These are phyloP conservation scores for Gaillardinia entomophila DNA, from an alignment of 805 yeast species.

Conservation along the genomic window DNA sequence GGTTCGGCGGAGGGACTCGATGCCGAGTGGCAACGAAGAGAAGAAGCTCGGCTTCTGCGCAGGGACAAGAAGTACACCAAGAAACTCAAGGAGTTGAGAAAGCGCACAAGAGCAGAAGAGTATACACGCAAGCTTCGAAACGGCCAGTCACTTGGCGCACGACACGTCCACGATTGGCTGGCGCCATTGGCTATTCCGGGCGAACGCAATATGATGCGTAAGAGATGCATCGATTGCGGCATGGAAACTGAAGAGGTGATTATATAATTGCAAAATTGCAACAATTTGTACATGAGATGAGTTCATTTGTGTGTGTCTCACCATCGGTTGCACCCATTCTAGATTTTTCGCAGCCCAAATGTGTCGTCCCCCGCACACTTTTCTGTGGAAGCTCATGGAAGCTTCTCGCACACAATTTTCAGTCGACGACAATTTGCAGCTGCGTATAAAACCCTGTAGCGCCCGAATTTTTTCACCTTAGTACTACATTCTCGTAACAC, in stretches of 20 bases:
- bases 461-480: constrained; percentile 4
- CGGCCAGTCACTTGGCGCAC: constrained; percentile 46
- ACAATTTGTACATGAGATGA: too few species aligned
- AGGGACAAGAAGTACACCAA: constrained; percentile 74
- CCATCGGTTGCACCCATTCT: too few species aligned
- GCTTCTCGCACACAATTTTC: constrained; percentile 11
- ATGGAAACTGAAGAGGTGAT: constrained; percentile 75
- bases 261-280: too few species aligned
- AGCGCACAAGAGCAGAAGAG: constrained; percentile 88
- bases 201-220: constrained; percentile 33
- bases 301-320: too few species aligned
- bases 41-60: constrained; percentile 61
- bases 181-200: constrained; percentile 37
- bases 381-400: constrained; percentile 40
- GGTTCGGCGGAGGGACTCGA: constrained; percentile 85
- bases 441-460: constrained; percentile 1
- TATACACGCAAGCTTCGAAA: constrained; percentile 65
- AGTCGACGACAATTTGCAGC: constrained; percentile 14
- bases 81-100: constrained; percentile 82
- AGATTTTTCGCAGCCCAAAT: constrained; percentile 96
- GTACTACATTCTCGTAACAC: constrained; percentile 3
- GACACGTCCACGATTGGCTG: constrained; percentile 75
- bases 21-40: constrained; percentile 86
- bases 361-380: constrained; percentile 97
- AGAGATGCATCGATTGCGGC: constrained; percentile 78